Evolutionary conservation across 331 rosid species (phyloP).

Genomic region (Dryas integrifolia): DNA sequence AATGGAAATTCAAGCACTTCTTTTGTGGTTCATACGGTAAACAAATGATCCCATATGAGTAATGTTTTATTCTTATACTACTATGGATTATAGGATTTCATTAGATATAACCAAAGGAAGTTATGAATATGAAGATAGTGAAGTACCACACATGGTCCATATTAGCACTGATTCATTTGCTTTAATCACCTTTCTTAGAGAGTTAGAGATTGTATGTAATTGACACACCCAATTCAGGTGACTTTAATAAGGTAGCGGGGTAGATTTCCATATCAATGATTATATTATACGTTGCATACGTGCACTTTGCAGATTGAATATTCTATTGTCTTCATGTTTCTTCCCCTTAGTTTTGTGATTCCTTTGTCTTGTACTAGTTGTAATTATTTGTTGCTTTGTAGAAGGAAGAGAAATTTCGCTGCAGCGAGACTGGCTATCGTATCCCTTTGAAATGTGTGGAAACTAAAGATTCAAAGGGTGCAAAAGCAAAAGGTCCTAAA

Average conservation of each 20-base stretch:
- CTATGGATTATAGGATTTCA: not conserved
- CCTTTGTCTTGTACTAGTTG: constrained; percentile 13
- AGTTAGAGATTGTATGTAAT: not conserved
- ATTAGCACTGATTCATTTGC: not conserved
- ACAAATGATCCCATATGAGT: not conserved
- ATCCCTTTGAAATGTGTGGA: constrained; percentile 82
- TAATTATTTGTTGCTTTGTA: constrained; percentile 22
- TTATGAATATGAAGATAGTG: not conserved
- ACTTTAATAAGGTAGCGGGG: not conserved
- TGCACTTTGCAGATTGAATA: not conserved
- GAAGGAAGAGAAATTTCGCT: constrained; percentile 71
- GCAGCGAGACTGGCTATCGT: constrained; percentile 93
- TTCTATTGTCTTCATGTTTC: not conserved
- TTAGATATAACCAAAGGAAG: not conserved
- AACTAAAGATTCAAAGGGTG: constrained; percentile 42
- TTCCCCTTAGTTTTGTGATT: not conserved
- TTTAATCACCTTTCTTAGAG: not conserved
- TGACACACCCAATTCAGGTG: not conserved
- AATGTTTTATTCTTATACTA: not conserved
- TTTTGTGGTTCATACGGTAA: not conserved
- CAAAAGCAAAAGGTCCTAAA: constrained; percentile 31
- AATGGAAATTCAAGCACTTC: not conserved
- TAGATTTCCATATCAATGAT: not conserved
- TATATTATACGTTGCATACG: not conserved
- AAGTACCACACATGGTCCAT: not conserved